Evolutionary conservation across 305 asterid genomes (phyloP).

Genomic region (Andrographis paniculata): DNA sequence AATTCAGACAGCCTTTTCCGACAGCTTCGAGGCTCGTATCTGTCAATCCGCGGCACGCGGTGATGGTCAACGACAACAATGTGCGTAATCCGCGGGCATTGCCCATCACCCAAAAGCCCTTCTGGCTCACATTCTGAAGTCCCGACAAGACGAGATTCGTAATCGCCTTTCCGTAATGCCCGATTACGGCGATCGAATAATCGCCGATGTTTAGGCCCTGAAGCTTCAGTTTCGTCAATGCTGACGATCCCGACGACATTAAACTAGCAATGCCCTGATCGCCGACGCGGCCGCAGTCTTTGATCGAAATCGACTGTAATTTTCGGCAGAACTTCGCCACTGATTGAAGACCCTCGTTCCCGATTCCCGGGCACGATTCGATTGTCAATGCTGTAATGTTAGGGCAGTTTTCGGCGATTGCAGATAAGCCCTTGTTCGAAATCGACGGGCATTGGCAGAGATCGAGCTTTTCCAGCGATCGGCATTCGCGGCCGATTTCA

Average conservation of each 20-base stretch:
- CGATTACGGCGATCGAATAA: constrained; percentile 71
- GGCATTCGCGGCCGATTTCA: constrained; percentile 78
- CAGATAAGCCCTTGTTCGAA: constrained; percentile 53
- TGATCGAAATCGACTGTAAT: constrained; percentile 56
- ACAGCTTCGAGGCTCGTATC: constrained; percentile 71
- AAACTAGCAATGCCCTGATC: constrained; percentile 74
- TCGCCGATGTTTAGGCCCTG: constrained; percentile 64
- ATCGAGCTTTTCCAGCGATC: constrained; percentile 67
- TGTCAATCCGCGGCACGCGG: constrained; percentile 61
- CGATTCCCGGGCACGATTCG: constrained; percentile 62
- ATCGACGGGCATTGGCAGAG: constrained; percentile 70
- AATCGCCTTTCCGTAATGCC: constrained; percentile 68
- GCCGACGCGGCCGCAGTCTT: constrained; percentile 66
- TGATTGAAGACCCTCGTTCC: constrained; percentile 66
- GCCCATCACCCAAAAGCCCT: constrained; percentile 96
- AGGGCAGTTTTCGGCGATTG: constrained; percentile 59
- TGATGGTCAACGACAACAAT: constrained; percentile 48
- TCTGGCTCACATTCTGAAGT: constrained; percentile 82
- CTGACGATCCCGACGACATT: constrained; percentile 38
- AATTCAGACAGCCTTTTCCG: constrained; percentile 54
- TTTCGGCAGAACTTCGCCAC: constrained; percentile 54
- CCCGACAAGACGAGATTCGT: constrained; percentile 47
- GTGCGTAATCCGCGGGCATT: constrained; percentile 56
- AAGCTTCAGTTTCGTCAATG: constrained; percentile 61
- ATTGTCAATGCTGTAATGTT: constrained; percentile 53